Evolutionary conservation across 495 filamentous ascomycete species (phyloP).

Genomic region (Penicillium malachiteum): DNA sequence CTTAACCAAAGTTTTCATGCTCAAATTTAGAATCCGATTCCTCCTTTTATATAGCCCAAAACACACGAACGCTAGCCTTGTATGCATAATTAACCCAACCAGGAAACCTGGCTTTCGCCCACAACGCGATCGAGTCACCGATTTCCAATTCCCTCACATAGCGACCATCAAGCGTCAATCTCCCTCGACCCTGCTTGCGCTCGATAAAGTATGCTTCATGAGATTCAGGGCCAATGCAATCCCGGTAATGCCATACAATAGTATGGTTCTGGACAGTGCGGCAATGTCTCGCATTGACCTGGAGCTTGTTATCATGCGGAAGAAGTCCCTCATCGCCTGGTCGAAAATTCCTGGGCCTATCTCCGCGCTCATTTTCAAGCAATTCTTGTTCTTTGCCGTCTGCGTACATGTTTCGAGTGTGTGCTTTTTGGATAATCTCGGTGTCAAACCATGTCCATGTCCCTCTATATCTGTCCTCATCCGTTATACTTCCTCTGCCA

Average conservation of each 20-base stretch:
- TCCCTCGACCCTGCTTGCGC: conserved; percentile 47
- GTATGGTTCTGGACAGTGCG: conserved; percentile 34
- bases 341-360: conserved; percentile 18
- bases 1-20: too few relatives aligned
- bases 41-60: conserved; percentile 57
- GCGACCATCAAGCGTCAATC: conserved; percentile 52
- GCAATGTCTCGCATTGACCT: conserved; percentile 49
- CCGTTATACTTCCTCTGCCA: conserved; percentile 11
- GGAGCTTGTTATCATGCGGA: conserved; percentile 45
- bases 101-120: conserved; percentile 61
- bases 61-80: conserved; percentile 57
- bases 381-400: conserved; percentile 17
- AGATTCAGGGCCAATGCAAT: conserved; percentile 46
- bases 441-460: conserved; percentile 75
- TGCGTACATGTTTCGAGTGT: conserved; percentile 21
- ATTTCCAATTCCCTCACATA: conserved; percentile 56
- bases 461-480: conserved; percentile 48
- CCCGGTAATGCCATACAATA: conserved; percentile 59
- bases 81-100: conserved; percentile 62
- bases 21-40: background rate
- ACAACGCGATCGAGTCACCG: conserved; percentile 66
- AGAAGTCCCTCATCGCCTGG: conserved; percentile 40
- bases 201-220: conserved; percentile 40
- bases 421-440: conserved; percentile 39
- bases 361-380: conserved; percentile 16